Conservation (phyloP, 148 eudicot species). For the Amaranthus palmeri region DNA sequence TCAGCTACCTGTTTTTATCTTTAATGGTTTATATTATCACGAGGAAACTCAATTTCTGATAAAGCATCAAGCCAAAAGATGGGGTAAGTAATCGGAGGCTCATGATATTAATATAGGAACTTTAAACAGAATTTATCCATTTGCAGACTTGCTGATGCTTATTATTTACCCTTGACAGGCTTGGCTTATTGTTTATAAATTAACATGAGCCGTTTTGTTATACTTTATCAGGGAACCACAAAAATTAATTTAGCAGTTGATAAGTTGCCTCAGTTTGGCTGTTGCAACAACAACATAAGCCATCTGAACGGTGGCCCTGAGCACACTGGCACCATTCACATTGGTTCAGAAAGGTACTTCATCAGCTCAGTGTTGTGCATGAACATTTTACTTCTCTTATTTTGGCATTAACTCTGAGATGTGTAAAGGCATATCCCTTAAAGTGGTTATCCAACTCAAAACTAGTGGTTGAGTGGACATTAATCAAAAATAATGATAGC, state of each 20-base stretch:
- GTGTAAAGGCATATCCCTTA: background rate
- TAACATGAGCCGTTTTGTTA: constrained; percentile 1
- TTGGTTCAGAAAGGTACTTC: constrained; percentile 87
- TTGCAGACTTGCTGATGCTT: background rate
- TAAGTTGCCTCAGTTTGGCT: constrained; percentile 60
- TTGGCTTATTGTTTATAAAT: background rate
- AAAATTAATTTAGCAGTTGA: constrained; percentile 93
- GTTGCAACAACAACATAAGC: constrained; percentile 44
- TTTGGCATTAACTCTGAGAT: background rate
- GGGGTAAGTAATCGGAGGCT: background rate
- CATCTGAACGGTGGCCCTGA: constrained; percentile 68
- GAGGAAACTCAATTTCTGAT: background rate
- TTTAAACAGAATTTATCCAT: background rate
- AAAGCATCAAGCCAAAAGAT: background rate
- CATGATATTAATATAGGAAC: background rate
- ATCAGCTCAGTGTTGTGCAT: constrained; percentile 7
- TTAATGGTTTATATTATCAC: background rate
- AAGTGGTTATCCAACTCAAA: background rate
- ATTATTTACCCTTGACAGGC: background rate
- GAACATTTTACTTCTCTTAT: background rate
- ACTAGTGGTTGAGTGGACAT: background rate
- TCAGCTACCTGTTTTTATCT: background rate
- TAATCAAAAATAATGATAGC: background rate
- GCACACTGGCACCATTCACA: constrained; percentile 94
- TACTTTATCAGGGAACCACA: constrained; percentile 71